Conservation (phyloP, 2,329 filamentous ascomycete genomes). For the Trichoderma oligosporum region DNA sequence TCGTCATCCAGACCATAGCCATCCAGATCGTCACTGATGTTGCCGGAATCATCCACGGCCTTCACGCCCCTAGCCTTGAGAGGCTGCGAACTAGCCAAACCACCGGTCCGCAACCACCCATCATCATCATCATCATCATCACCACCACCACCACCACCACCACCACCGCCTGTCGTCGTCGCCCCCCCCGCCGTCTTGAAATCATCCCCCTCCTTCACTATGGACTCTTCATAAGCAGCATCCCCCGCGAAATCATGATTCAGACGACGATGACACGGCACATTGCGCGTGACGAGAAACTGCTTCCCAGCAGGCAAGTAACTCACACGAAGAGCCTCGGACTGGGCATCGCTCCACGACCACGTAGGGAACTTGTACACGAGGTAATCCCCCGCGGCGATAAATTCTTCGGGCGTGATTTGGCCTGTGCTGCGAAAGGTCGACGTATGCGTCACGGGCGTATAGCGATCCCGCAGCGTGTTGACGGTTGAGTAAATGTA, state of each 20-base stretch:
- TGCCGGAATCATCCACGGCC: slow-evolving; percentile 85
- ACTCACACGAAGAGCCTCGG: slow-evolving; percentile 69
- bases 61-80: slow-evolving; percentile 75
- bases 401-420: slow-evolving; percentile 95
- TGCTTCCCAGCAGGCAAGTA: slow-evolving; percentile 89
- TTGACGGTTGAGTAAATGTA: slow-evolving; percentile 90
- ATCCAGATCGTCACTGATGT: slow-evolving; percentile 66
- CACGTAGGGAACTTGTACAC: slow-evolving; percentile 99
- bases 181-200: slow-evolving; percentile 51
- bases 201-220: slow-evolving; percentile 75
- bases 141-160: slow-evolving; percentile 54
- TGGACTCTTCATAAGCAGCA: slow-evolving; percentile 78
- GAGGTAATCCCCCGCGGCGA: slow-evolving; percentile 92
- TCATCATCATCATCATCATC: slow-evolving; percentile 65
- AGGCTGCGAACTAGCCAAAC: slow-evolving; percentile 69
- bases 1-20: slow-evolving; percentile 60
- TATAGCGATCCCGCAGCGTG: slow-evolving; percentile 85
- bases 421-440: slow-evolving; percentile 92
- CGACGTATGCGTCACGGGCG: slow-evolving; percentile 82
- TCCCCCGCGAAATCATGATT: slow-evolving; percentile 92
- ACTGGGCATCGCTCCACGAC: slow-evolving; percentile 90
- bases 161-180: slow-evolving; percentile 89
- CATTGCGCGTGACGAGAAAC: slow-evolving; percentile 89
- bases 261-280: slow-evolving; percentile 86
- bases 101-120: slow-evolving; percentile 88